Percentiles rank a stretch among this genome's conserved stretches.
Evolutionary conservation across 2,329 filamentous ascomycete genomes (phyloP).

Genomic region (Curvularia verruculosa): DNA sequence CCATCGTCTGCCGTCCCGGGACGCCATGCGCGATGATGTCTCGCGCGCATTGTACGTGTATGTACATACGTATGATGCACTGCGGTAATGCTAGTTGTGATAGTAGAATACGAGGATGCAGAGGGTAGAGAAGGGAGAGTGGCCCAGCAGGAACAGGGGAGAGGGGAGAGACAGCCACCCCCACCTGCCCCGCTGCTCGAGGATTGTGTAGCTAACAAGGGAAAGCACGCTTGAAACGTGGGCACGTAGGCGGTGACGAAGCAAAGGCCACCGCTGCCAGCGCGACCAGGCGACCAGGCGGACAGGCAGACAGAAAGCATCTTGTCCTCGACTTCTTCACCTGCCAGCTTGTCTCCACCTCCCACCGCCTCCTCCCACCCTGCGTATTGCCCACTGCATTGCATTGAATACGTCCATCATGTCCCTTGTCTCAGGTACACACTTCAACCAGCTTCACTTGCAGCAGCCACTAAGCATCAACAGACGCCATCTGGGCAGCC

Average conservation of each 20-base stretch:
- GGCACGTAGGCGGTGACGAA: slow-evolving; percentile 15
- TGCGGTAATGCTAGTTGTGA: not conserved
- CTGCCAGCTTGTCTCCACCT: not conserved
- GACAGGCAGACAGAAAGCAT: not conserved
- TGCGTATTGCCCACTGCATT: not conserved
- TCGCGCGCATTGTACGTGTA: not conserved
- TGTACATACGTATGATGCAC: not conserved
- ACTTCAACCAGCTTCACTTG: not conserved
- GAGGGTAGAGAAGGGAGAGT: not conserved
- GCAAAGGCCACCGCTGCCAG: slow-evolving; percentile 10
- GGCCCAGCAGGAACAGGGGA: not conserved
- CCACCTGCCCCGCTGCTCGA: slow-evolving; percentile 15
- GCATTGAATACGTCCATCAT: slow-evolving; percentile 13
- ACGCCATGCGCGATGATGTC: not conserved
- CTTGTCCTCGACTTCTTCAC: slow-evolving; percentile 14
- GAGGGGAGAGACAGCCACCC: slow-evolving; percentile 8
- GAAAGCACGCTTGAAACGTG: slow-evolving; percentile 4
- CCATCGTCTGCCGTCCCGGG: not conserved
- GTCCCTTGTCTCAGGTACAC: slow-evolving; percentile 28
- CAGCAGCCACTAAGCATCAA: slow-evolving; percentile 7
- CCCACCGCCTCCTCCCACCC: not conserved
- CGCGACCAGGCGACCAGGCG: not conserved
- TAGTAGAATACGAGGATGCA: not conserved
- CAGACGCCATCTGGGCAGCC: slow-evolving; percentile 80
- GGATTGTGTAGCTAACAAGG: slow-evolving; percentile 1